Conservation (phyloP, 305 asterid species). For the Fraxinus angustifolia region DNA sequence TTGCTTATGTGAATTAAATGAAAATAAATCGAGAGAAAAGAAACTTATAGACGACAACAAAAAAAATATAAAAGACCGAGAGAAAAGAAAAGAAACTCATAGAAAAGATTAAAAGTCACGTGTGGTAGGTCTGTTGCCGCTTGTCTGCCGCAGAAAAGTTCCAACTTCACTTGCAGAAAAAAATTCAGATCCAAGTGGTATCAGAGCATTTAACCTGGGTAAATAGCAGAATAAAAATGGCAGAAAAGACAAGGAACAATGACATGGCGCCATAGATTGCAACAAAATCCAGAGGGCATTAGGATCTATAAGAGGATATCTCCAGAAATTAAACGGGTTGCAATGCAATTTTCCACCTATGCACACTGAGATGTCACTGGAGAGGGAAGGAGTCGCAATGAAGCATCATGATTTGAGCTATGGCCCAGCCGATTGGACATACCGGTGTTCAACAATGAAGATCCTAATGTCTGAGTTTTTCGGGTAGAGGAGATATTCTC, state of each 20-base stretch:
- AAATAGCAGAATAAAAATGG: background rate
- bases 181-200: background rate
- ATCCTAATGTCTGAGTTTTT: background rate
- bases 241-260: background rate
- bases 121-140: background rate
- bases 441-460: background rate
- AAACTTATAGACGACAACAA: no score
- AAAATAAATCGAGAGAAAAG: no score
- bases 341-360: background rate
- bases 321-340: background rate
- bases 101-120: background rate
- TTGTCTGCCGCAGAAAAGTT: background rate
- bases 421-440: background rate
- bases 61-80: background rate
- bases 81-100: background rate
- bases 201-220: background rate
- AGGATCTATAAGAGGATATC: background rate
- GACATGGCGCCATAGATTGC: background rate
- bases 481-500: background rate
- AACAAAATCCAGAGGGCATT: background rate
- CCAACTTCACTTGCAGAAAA: background rate
- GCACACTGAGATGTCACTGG: background rate
- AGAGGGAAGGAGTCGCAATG: background rate
- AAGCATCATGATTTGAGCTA: background rate
- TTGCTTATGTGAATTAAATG: no score